Percentiles rank a stretch among this genome's conserved stretches.
phyloP scores from a whole-genome alignment of 345 rosid genomes.

The Euphorbia lathyris region DNA sequence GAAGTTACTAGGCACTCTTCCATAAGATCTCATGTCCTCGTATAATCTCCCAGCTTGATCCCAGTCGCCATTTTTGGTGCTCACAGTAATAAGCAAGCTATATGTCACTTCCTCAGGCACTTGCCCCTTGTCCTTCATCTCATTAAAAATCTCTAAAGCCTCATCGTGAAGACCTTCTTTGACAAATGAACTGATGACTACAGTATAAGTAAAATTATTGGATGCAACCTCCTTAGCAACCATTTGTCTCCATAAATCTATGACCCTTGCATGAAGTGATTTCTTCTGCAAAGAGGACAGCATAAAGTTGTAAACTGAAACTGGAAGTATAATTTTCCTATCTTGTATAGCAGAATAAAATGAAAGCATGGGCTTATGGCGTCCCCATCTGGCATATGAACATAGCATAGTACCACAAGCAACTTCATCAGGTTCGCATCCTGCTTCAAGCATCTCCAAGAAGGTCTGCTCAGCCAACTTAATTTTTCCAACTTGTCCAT shows the following conservation, averaged over 20 bases:
- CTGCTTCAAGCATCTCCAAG: conserved; percentile 88
- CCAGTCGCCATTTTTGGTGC: conserved; percentile 52
- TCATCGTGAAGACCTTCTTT: conserved; percentile 57
- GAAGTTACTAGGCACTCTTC: conserved; percentile 73
- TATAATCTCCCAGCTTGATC: conserved; percentile 56
- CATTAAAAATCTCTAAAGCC: conserved; percentile 56
- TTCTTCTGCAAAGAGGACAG: conserved; percentile 90
- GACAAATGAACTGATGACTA: conserved; percentile 64
- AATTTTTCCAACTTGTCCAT: conserved; percentile 88
- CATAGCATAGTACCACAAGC: conserved; percentile 96
- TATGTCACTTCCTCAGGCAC: conserved; percentile 82
- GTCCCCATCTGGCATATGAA: conserved; percentile 94
- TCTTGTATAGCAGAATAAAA: conserved; percentile 74
- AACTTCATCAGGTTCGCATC: conserved; percentile 87
- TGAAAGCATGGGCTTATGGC: conserved; percentile 70
- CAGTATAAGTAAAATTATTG: conserved; percentile 63
- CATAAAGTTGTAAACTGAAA: conserved; percentile 84
- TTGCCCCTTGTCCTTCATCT: conserved; percentile 64
- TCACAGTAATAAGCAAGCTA: conserved; percentile 57
- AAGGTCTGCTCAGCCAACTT: conserved; percentile 79
- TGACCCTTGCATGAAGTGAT: conserved; percentile 59
- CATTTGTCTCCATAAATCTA: conserved; percentile 73
- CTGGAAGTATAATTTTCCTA: conserved; percentile 50
- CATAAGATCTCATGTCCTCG: conserved; percentile 65
- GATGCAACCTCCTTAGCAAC: conserved; percentile 51